Conservation (phyloP, 2,329 filamentous ascomycete species). For the Stagonosporopsis rhizophila region DNA sequence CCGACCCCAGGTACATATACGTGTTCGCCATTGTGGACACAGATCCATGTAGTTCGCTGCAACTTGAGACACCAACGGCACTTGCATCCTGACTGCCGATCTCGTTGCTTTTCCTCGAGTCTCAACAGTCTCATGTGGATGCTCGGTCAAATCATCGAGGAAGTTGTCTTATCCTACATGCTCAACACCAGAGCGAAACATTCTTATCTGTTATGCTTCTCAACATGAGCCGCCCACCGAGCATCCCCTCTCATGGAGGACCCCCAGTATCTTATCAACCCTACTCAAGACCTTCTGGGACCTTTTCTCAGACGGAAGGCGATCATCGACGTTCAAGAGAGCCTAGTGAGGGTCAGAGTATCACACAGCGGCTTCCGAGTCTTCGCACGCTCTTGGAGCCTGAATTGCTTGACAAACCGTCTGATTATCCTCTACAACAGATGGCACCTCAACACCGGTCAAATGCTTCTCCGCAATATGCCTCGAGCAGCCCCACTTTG, state of each 20-base stretch:
- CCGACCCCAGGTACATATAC: constrained; percentile 40
- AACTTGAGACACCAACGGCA: constrained; percentile 36
- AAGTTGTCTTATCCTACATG: constrained; percentile 34
- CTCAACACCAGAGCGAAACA: background rate
- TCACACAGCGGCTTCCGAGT: constrained; percentile 47
- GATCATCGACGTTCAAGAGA: constrained; percentile 39
- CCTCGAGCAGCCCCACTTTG: constrained; percentile 43
- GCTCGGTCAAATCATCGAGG: constrained; percentile 41
- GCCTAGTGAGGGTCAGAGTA: constrained; percentile 33
- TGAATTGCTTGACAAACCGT: constrained; percentile 43
- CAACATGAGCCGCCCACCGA: constrained; percentile 80
- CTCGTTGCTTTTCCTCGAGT: constrained; percentile 33
- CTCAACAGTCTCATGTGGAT: constrained; percentile 39
- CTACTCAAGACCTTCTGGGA: constrained; percentile 37
- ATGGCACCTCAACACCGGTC: constrained; percentile 28
- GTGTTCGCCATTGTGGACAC: constrained; percentile 40
- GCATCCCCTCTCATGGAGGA: constrained; percentile 79
- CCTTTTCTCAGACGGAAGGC: constrained; percentile 37
- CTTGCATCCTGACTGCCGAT: constrained; percentile 29
- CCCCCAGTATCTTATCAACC: constrained; percentile 38
- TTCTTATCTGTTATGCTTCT: constrained; percentile 55
- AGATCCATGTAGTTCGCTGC: constrained; percentile 43
- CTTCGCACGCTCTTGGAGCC: constrained; percentile 49
- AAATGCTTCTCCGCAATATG: constrained; percentile 34
- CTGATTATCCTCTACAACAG: constrained; percentile 34